Percentiles rank a stretch among this genome's conserved stretches.
Evolutionary conservation across 2,329 filamentous ascomycete genomes (phyloP).

Genomic region (Aspergillus novofumigatus): DNA sequence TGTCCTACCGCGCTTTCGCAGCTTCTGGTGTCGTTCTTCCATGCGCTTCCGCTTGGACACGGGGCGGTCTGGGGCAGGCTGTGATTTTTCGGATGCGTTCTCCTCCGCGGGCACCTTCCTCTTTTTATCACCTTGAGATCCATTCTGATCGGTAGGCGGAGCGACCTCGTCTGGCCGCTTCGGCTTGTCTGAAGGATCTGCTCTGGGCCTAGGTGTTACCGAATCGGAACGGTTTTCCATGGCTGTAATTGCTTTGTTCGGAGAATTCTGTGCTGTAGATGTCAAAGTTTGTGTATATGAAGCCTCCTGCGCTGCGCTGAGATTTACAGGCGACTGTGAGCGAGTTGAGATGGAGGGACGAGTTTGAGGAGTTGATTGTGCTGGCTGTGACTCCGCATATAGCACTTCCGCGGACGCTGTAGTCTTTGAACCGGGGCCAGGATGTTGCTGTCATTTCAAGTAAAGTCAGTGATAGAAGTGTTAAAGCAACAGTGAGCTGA

Average conservation of each 20-base stretch:
- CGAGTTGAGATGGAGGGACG: neutral
- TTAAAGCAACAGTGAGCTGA: neutral
- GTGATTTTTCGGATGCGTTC: conserved; percentile 17
- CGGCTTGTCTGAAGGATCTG: neutral
- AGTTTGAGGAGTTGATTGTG: neutral
- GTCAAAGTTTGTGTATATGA: neutral
- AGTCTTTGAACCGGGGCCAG: conserved; percentile 2
- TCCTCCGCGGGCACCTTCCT: conserved; percentile 26
- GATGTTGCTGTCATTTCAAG: conserved; percentile 1
- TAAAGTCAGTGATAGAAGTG: neutral
- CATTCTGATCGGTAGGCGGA: conserved; percentile 9
- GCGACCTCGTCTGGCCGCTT: neutral
- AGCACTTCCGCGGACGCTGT: conserved; percentile 1
- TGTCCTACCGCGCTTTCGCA: conserved; percentile 33
- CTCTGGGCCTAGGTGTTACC: neutral
- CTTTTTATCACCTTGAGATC: conserved; percentile 22
- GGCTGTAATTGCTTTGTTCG: neutral
- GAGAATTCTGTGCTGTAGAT: neutral
- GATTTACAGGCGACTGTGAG: neutral
- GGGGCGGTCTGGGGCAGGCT: conserved; percentile 21
- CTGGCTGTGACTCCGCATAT: neutral
- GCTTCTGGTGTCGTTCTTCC: conserved; percentile 37
- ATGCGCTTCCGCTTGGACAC: conserved; percentile 36
- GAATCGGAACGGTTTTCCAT: neutral
- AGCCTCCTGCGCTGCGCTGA: neutral